These are phyloP conservation scores for Jatropha curcas DNA, from an alignment of 345 rosid genomes.

Conservation along the genomic window DNA sequence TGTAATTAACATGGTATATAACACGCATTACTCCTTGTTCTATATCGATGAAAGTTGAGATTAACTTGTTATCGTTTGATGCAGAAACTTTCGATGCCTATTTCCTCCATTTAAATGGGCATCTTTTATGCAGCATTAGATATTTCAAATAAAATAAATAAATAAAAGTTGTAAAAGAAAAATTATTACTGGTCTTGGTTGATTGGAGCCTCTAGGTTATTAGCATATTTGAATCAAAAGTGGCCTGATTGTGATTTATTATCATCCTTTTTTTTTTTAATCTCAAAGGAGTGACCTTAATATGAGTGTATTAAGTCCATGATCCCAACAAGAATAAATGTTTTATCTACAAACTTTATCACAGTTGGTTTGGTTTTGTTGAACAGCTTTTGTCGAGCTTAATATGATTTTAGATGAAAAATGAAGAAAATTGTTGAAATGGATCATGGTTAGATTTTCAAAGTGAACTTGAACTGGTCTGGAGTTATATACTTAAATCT, in stretches of 20 bases:
- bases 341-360: not conserved
- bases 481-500: not conserved
- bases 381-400: not conserved
- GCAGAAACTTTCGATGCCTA: not conserved
- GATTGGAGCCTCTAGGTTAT: not conserved
- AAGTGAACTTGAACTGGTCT: no score
- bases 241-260: not conserved
- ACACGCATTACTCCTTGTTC: not conserved
- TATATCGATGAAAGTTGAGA: not conserved
- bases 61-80: not conserved
- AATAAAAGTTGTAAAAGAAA: not conserved
- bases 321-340: not conserved
- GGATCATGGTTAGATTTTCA: not conserved
- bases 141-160: not conserved
- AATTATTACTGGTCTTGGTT: not conserved
- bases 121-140: not conserved
- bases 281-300: not conserved
- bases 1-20: not conserved
- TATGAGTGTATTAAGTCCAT: no score
- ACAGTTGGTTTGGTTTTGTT: not conserved
- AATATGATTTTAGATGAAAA: not conserved
- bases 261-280: not conserved
- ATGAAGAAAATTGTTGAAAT: not conserved
- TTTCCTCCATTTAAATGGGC: constrained; percentile 2
- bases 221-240: not conserved